Conservation (phyloP, 108 stramenopile species). For the Skeletonema tropicum region DNA sequence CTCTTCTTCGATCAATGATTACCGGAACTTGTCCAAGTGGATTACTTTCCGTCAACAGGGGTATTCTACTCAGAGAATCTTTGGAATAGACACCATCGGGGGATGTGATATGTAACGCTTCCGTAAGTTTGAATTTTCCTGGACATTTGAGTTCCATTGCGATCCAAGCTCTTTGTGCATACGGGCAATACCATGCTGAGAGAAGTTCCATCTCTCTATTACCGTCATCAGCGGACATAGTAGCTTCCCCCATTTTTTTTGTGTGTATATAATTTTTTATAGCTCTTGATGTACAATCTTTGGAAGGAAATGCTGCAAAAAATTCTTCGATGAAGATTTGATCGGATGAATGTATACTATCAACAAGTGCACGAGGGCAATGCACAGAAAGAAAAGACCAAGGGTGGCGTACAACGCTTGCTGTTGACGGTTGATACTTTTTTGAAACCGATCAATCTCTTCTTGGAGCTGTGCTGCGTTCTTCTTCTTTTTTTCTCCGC, state of each 20-base stretch:
- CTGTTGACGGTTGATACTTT: not conserved
- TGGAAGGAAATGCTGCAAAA: not conserved
- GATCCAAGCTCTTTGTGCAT: not conserved
- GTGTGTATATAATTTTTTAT: not conserved
- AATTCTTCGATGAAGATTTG: not conserved
- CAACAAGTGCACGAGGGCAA: not conserved
- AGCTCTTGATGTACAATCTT: not conserved
- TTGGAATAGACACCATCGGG: not conserved
- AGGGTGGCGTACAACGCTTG: not conserved
- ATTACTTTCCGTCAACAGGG: not conserved
- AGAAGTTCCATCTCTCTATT: not conserved
- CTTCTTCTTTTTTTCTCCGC: not conserved
- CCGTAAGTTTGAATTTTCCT: not conserved
- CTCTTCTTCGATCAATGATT: not conserved
- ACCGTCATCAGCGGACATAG: too few relatives aligned
- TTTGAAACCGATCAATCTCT: not conserved
- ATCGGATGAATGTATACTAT: not conserved
- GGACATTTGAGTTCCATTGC: not conserved
- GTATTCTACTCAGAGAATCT: not conserved
- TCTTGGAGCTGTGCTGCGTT: not conserved
- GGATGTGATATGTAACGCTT: not conserved
- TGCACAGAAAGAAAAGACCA: not conserved
- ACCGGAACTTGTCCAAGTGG: not conserved
- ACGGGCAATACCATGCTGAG: not conserved
- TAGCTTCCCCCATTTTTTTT: not conserved